Evolutionary conservation across 2,329 filamentous ascomycete species (phyloP).

Genomic region (Aspergillus sp.): DNA sequence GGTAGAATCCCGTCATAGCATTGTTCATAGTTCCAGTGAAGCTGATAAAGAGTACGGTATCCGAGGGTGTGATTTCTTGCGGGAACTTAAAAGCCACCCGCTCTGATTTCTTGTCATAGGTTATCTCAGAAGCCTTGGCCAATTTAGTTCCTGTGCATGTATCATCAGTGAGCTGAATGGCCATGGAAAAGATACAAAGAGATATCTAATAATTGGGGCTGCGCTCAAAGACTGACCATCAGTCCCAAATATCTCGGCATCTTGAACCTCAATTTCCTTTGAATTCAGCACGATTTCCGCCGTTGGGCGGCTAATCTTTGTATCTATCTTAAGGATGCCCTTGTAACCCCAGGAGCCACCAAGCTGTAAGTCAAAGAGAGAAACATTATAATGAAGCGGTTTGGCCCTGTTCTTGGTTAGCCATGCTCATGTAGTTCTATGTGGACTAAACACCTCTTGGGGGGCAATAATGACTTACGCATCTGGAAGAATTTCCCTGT

Average conservation of each 20-base stretch:
- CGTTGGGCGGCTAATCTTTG: slow-evolving; percentile 65
- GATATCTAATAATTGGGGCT: too few species aligned
- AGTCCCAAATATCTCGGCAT: slow-evolving; percentile 40
- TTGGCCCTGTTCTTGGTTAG: slow-evolving; percentile 55
- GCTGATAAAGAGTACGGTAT: slow-evolving; percentile 65
- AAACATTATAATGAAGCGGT: slow-evolving; percentile 80
- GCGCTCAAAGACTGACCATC: slow-evolving; percentile 24
- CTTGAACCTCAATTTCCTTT: slow-evolving; percentile 73
- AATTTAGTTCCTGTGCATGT: slow-evolving; percentile 19
- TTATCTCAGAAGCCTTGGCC: slow-evolving; percentile 59
- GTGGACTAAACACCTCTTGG: slow-evolving; percentile 1
- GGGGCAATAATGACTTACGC: slow-evolving; percentile 26
- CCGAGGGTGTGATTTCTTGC: slow-evolving; percentile 62
- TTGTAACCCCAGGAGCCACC: slow-evolving; percentile 73
- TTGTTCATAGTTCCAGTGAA: slow-evolving; percentile 84
- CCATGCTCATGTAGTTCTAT: background rate
- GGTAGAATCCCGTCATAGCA: slow-evolving; percentile 89
- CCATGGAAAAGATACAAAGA: background rate
- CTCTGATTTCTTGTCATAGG: slow-evolving; percentile 79
- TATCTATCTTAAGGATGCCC: slow-evolving; percentile 76
- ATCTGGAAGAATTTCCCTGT: slow-evolving; percentile 44
- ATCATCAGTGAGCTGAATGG: background rate
- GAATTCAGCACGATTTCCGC: slow-evolving; percentile 80
- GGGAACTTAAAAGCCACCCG: slow-evolving; percentile 74
- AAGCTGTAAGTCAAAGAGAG: slow-evolving; percentile 71